Conservation (phyloP, 1,284 basidiomycete genomes). For the Inonotus obliquus region DNA sequence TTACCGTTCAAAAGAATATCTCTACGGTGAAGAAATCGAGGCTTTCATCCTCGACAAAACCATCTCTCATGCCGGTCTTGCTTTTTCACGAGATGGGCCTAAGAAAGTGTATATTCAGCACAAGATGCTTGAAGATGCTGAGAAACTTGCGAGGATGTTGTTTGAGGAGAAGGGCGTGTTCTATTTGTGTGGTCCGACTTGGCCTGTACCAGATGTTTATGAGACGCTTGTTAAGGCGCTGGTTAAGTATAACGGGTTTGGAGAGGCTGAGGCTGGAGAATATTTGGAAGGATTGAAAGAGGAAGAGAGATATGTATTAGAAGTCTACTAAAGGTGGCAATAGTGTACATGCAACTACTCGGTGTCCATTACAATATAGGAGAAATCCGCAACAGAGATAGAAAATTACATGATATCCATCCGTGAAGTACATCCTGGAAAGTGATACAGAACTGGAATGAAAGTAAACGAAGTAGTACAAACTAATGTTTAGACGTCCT, state of each 20-base stretch:
- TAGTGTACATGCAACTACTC: neutral
- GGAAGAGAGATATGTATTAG: conserved; percentile 95
- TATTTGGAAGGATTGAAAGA: conserved; percentile 93
- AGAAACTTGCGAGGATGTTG: conserved; percentile 72
- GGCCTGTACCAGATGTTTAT: conserved; percentile 97
- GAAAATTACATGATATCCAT: neutral
- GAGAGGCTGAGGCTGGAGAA: conserved; percentile 67
- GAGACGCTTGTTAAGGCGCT: conserved; percentile 85
- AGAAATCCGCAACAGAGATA: neutral
- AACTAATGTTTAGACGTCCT: conserved; percentile 2
- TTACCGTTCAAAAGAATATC: conserved; percentile 90
- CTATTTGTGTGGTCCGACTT: conserved; percentile 96
- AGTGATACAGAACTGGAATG: neutral
- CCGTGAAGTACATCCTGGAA: neutral
- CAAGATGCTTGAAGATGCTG: conserved; percentile 91
- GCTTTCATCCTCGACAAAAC: conserved; percentile 79
- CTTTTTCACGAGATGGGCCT: conserved; percentile 92
- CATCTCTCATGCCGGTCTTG: conserved; percentile 87
- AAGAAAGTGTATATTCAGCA: conserved; percentile 98
- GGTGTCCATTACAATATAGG: neutral
- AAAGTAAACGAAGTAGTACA: neutral
- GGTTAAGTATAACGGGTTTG: conserved; percentile 65
- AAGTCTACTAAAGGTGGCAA: conserved; percentile 52
- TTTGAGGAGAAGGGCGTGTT: conserved; percentile 76
- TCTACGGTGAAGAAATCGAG: conserved; percentile 93